Evolutionary conservation across 139 green algal genomes (phyloP).

Genomic region (Chlamydomonas applanata): DNA sequence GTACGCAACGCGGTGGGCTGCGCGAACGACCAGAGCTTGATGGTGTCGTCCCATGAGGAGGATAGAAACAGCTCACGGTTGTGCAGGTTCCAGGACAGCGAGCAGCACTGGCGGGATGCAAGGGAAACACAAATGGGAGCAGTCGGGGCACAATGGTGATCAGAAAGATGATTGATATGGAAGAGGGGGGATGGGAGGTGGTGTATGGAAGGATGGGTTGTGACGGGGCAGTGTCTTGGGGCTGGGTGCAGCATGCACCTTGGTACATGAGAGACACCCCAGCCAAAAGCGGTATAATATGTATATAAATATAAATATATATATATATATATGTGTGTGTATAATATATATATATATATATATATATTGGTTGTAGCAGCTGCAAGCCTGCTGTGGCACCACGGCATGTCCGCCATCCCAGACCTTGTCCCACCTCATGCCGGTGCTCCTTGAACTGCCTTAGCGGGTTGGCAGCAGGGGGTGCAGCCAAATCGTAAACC

Average conservation of each 20-base stretch:
- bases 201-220: not conserved
- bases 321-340: not conserved
- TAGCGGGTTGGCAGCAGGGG: slow-evolving; percentile 82
- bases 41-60: slow-evolving; percentile 91
- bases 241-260: not conserved
- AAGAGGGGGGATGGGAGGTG: not conserved
- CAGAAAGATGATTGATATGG: too few species aligned
- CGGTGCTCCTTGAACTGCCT: slow-evolving; percentile 84
- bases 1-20: slow-evolving; percentile 61
- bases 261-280: too few species aligned
- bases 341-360: too few species aligned
- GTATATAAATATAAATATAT: too few species aligned
- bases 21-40: slow-evolving; percentile 90
- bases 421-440: slow-evolving; percentile 67
- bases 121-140: too few species aligned
- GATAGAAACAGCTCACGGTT: slow-evolving; percentile 86
- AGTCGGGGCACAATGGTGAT: too few species aligned
- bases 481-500: slow-evolving; percentile 79
- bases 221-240: not conserved
- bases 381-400: not conserved
- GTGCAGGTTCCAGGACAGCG: slow-evolving; percentile 86
- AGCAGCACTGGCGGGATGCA: slow-evolving; percentile 46
- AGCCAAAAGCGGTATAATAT: too few species aligned
- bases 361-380: not conserved
- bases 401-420: not conserved